Evolutionary conservation across 2,329 filamentous ascomycete species (phyloP), one percentile per base, ranked within the genome.

Genomic region (Pyricularia grisea): DNA sequence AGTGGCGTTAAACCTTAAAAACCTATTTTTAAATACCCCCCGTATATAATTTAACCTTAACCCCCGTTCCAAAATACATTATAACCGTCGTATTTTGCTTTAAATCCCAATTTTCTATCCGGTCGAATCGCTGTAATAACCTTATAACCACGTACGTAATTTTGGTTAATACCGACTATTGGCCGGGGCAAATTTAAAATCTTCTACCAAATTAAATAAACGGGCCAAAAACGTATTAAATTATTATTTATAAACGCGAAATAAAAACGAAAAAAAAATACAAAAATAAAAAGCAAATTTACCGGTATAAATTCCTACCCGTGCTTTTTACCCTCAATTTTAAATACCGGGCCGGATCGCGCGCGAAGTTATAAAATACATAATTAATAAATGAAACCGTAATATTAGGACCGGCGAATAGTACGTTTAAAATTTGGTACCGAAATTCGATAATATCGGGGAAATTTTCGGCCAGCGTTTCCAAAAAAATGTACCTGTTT

Each of bases 361-460:
- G 42, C 23, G 55, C 50, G 6, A 67, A 50, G 66, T 58, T 33
- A n/a, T 70, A 71, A 69, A 74, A 74, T 11, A 68, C 65, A 71
- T 72, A 73, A 20, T 65, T 60, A 31, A 74, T 67, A 4, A 72
- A 67, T 25, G 70, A 72, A 2, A 71, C 74, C 14, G 74, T 75
- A 1, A 73, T 74, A 27, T 75, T 73, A 9, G 72, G 71, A 1
- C 73, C 74, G 1, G 74, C 74, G 23, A 70, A 23, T n/a, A 74
- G 65, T 30, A 72, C 61, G 66, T 70, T 72, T 12, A 73, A 25
- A 10, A 71, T 64, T 68, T 73, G 69, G 31, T 69, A 67, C 50
- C 71, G 64, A n/a, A 73, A 66, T 10, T 61, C 61, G 55, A n/a
- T 23, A 17, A 30, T 50, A 27, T 69, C 68, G 3, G 68, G 25